phyloP scores from a whole-genome alignment of 345 rosid species.

The Crucihimalaya himalaica region DNA sequence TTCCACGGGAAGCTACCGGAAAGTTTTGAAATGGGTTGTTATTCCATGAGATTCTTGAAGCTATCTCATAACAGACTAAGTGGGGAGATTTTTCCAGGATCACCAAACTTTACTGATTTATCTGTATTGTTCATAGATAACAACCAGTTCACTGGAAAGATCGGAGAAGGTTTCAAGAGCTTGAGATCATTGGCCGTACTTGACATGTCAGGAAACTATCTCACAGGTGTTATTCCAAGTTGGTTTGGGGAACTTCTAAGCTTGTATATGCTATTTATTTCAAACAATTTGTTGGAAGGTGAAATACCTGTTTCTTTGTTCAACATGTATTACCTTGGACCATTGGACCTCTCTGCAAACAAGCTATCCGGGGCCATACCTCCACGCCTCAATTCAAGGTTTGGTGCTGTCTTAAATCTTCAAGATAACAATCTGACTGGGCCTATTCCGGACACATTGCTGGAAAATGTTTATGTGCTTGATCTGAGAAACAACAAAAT shows the following conservation, averaged over 20 bases:
- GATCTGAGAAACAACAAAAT: background rate
- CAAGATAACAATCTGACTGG: background rate
- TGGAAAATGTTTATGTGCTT: background rate
- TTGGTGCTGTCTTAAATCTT: background rate
- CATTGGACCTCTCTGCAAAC: background rate
- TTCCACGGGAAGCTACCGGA: background rate
- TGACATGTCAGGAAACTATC: background rate
- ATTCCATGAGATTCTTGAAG: background rate
- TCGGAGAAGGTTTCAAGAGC: background rate
- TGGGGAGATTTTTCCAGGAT: background rate
- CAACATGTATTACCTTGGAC: background rate
- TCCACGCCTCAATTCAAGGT: background rate
- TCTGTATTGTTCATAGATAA: too few species aligned
- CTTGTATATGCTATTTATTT: too few species aligned
- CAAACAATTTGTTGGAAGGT: background rate
- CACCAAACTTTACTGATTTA: background rate
- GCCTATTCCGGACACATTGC: background rate
- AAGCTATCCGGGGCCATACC: background rate
- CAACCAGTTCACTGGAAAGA: background rate
- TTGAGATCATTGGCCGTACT: background rate
- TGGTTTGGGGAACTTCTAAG: background rate
- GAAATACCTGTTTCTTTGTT: background rate
- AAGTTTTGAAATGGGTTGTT: background rate
- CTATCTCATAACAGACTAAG: background rate
- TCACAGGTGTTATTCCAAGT: background rate